phyloP scores from a whole-genome alignment of 2,329 filamentous ascomycete species.

The Escovopsis sp. region DNA sequence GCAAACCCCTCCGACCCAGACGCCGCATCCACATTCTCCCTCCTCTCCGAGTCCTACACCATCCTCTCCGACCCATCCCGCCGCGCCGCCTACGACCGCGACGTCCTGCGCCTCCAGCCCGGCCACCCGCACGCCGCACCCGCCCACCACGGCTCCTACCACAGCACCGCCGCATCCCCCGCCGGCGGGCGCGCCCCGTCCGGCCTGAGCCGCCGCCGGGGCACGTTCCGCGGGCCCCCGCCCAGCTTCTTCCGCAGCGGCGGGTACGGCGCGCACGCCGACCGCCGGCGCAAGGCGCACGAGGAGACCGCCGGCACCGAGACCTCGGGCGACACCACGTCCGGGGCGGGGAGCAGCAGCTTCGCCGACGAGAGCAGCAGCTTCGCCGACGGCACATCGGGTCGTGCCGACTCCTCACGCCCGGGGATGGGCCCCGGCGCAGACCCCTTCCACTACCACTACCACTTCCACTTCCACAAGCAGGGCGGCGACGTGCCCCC shows the following conservation, averaged over 20 bases:
- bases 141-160: constrained; percentile 31
- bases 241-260: constrained; percentile 77
- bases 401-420: too few relatives aligned
- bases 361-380: too few relatives aligned
- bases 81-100: constrained; percentile 68
- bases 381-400: too few relatives aligned
- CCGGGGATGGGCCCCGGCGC: constrained; percentile 47
- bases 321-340: constrained; percentile 1
- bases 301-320: constrained; percentile 21
- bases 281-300: constrained; percentile 42
- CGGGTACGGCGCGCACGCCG: constrained; percentile 55
- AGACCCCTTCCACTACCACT: constrained; percentile 27
- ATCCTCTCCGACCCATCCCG: constrained; percentile 59
- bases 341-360: too few relatives aligned
- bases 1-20: constrained; percentile 63
- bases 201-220: constrained; percentile 63
- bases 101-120: constrained; percentile 34
- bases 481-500: too few relatives aligned
- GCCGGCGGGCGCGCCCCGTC: constrained; percentile 65
- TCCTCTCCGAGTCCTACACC: constrained; percentile 72
- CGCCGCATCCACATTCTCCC: constrained; percentile 63
- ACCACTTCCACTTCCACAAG: constrained; percentile 33
- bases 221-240: constrained; percentile 70
- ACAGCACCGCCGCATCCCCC: constrained; percentile 41
- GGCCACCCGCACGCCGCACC: constrained; percentile 17